Evolutionary conservation across 73 alveolate species (phyloP).

Genomic region (Paramecium sonneborni): DNA sequence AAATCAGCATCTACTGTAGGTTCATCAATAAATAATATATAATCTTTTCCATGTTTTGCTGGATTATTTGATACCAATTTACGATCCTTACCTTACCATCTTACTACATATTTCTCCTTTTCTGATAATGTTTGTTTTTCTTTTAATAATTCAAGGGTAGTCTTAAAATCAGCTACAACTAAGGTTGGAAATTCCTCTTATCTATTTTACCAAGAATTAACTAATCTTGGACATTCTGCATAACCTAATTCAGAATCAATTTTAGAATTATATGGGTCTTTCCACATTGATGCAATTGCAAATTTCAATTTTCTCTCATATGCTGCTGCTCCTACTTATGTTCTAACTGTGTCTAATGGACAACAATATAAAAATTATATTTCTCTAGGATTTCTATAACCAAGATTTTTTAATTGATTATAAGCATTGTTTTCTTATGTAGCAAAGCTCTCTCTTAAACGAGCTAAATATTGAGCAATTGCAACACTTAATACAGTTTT

Average conservation of each 20-base stretch:
- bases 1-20: constrained; percentile 60
- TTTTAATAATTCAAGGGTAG: constrained; percentile 22
- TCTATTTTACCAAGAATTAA: constrained; percentile 31
- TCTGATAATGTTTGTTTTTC: background rate
- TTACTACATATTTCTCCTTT: background rate
- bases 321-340: constrained; percentile 49
- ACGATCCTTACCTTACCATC: constrained; percentile 58
- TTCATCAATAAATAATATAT: constrained; percentile 48
- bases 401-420: background rate
- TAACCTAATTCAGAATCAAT: background rate
- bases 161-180: constrained; percentile 39
- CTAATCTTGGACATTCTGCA: constrained; percentile 46
- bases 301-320: constrained; percentile 50
- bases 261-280: background rate
- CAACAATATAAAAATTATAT: constrained; percentile 28
- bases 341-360: constrained; percentile 51
- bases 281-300: constrained; percentile 60
- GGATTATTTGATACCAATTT: background rate
- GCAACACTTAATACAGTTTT: constrained; percentile 53
- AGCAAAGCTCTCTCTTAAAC: background rate
- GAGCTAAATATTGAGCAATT: background rate
- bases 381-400: background rate
- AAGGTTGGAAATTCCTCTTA: constrained; percentile 20
- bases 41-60: constrained; percentile 28
- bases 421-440: background rate